Base-by-base conservation (phyloP, 768 basidiomycete species). In the Mycena venus region DNA sequence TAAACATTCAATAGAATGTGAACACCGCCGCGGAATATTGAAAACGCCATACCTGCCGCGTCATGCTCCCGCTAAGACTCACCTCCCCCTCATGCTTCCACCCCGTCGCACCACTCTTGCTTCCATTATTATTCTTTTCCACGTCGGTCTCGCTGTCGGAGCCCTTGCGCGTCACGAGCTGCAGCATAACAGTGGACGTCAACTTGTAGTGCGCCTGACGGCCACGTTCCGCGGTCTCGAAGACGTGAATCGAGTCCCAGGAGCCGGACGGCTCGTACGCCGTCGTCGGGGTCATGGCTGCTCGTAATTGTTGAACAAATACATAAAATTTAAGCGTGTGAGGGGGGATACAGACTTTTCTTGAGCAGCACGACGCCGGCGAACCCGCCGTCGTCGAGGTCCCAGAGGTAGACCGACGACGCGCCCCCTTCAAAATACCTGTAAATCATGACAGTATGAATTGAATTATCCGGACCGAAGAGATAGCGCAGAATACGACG, bases 221-320 rank as follows among this genome's bases (percentile, higher is more conserved):
- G 6, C 95, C 97, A 55, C 97, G 91, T 80, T 98, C 97, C n/a
- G 91, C 89, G 2, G 95, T 90, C 83, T 99, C 98, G 77, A 99
- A 99, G 64, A 99, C 98, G 80, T 99, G 98, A 74, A 99, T 96
- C 2, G 97, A 98, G 81, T 99, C 97, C 98, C 98, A 99, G 66
- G 96, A 93, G 27, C 96, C 96, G 0, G 94, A 91, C 8, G 94
- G 92, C 73, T 93, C 93, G 68, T 87, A 86, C 14, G 85, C 79
- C 9, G 87, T 83, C 14, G 86, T 82, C 3, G 92, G 90, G 29
- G 84, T 88, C 87, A 95, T 90, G 7, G 87, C 94, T 95, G 74
- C 42, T 11, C 27, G 77, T 58, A n/a, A 40, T 29, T 32, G 23
- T 60, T 25, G 12, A 32, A 31, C 44, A 63, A 31, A 60, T 59